phyloP scores from a whole-genome alignment of 2,329 filamentous ascomycete species.

The Purpureocillium takamizusanense region DNA sequence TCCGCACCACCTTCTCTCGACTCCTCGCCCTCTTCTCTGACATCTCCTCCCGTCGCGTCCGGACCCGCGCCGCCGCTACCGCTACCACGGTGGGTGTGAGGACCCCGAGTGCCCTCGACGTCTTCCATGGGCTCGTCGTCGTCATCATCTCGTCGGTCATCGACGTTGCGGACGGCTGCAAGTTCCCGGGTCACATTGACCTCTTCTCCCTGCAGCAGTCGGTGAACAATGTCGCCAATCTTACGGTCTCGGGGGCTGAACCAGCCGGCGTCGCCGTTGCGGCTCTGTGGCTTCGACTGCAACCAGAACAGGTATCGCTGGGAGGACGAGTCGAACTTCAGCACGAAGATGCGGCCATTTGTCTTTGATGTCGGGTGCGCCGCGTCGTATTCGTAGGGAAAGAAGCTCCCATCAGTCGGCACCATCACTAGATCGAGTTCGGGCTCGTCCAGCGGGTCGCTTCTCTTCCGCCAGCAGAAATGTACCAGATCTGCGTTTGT shows the following conservation, averaged over 20 bases:
- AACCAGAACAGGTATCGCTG: conserved; percentile 93
- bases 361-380: conserved; percentile 53
- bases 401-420: conserved; percentile 78
- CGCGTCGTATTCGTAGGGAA: conserved; percentile 61
- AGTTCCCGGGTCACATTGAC: conserved; percentile 71
- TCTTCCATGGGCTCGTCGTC: conserved; percentile 47
- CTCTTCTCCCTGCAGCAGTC: conserved; percentile 79
- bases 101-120: conserved; percentile 54
- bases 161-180: conserved; percentile 46
- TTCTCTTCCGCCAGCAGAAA: conserved; percentile 92
- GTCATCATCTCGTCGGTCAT: conserved; percentile 48
- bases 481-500: conserved; percentile 64
- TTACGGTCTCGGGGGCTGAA: conserved; percentile 81
- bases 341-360: conserved; percentile 83
- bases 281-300: conserved; percentile 77
- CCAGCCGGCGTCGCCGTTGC: conserved; percentile 59
- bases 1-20: conserved; percentile 90
- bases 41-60: conserved; percentile 82
- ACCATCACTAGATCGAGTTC: conserved; percentile 92
- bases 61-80: conserved; percentile 74
- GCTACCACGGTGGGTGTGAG: conserved; percentile 46
- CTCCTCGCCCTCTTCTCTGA: conserved; percentile 81
- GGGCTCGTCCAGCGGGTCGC: conserved; percentile 58
- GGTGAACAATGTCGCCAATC: conserved; percentile 80
- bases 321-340: conserved; percentile 90